Evolutionary conservation across 2,329 filamentous ascomycete species (phyloP), one percentile per base, ranked within the genome.

Genomic region (Rutstroemia sp.): DNA sequence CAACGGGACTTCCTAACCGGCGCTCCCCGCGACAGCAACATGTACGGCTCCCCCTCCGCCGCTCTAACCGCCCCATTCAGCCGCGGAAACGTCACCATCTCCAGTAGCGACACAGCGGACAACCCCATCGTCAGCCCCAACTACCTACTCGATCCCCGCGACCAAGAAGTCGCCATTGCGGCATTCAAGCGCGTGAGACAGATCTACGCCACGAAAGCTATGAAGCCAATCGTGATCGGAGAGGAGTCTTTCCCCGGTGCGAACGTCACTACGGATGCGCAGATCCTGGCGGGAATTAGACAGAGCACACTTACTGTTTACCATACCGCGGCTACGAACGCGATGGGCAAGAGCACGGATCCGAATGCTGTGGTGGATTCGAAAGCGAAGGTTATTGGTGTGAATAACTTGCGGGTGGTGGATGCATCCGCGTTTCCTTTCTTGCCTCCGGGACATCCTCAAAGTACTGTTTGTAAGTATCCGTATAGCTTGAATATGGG

Each of bases 271-370:
- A 58, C 51, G 1, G 61, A 64, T 56, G 60, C 38, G 4, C 37
- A 63, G 27, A 58, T 63, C 30, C 30, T 57, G 27, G 52, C 48
- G 10, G 52, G 57, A 52, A 34, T 56, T 64, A 5, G 63, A 63
- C 10, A 57, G 61, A n/a, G 69, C 71, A 3, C 71, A 10, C 45
- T 14, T 2, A 30, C 45, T 2, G 46, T 60, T 38, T 82, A 73
- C 75, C 80, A 78, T 65, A 81, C 75, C 73, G 77, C 71, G 0
- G 78, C 79, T 0, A 84, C 81, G 0, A 73, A 73, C 9, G 10
- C 34, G n/a, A 84, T 85, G 80, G 81, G 80, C 0, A 73, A 68
- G 54, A 14, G 55, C 0, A 72, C 64, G 2, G 74, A 76, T 16
- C 9, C 34, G 7, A 72, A 74, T 23, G 61, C 62, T 2, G 63